These are phyloP conservation scores for Suillus tomentosus DNA, from an alignment of 768 basidiomycete genomes.

Conservation along the genomic window DNA sequence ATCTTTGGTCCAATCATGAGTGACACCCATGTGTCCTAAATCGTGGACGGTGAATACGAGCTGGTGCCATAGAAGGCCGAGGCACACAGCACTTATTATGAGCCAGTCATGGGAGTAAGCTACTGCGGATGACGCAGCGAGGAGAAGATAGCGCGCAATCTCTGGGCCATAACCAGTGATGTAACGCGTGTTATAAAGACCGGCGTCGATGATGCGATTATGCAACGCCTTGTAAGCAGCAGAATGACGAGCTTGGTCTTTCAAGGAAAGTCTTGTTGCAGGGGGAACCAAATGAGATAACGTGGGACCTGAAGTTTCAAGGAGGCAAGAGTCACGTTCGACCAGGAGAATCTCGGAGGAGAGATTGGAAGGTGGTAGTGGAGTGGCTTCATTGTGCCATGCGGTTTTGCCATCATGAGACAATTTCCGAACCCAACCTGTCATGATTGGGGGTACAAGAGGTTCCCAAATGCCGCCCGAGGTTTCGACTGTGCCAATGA, in stretches of 20 bases:
- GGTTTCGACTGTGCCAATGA: slow-evolving; percentile 65
- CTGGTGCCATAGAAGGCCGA: slow-evolving; percentile 95
- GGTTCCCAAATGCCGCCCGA: slow-evolving; percentile 65
- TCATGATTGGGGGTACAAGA: slow-evolving; percentile 81
- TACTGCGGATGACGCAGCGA: slow-evolving; percentile 60
- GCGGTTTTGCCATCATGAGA: slow-evolving; percentile 43
- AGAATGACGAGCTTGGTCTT: slow-evolving; percentile 66
- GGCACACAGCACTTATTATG: slow-evolving; percentile 71
- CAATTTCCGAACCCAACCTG: slow-evolving; percentile 74
- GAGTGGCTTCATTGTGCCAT: slow-evolving; percentile 67
- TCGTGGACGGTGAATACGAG: slow-evolving; percentile 92
- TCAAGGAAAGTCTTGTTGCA: slow-evolving; percentile 54
- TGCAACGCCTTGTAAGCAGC: slow-evolving; percentile 82
- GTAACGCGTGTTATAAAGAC: slow-evolving; percentile 84
- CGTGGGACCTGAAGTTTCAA: slow-evolving; percentile 40
- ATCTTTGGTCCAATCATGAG: slow-evolving; percentile 82
- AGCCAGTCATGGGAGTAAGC: slow-evolving; percentile 68
- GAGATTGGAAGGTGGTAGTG: slow-evolving; percentile 38
- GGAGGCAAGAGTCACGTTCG: slow-evolving; percentile 31
- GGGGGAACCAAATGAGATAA: slow-evolving; percentile 50
- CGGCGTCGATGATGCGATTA: slow-evolving; percentile 69
- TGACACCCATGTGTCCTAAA: slow-evolving; percentile 92
- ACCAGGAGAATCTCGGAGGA: slow-evolving; percentile 68
- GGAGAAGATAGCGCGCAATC: slow-evolving; percentile 70
- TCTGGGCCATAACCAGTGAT: slow-evolving; percentile 90